A percentile compares a stretch with the other conserved stretches of the same genome.
phyloP scores from a whole-genome alignment of 2,329 filamentous ascomycete genomes.

The Fusarium agapanthi region DNA sequence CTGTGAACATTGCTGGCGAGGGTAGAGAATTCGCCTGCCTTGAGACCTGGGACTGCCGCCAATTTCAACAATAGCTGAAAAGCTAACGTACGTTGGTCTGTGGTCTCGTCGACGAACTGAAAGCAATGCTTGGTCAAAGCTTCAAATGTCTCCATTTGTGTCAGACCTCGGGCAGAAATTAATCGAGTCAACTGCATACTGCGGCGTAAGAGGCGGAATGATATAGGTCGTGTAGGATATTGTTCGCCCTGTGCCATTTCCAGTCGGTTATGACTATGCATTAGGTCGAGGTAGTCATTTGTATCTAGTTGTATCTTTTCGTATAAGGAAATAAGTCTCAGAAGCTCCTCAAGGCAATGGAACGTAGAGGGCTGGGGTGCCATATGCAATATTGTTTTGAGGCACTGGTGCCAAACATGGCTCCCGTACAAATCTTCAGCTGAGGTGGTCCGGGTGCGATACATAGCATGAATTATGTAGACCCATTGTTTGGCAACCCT shows the following conservation, averaged over 20 bases:
- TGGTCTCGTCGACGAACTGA: neutral
- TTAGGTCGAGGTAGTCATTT: slow-evolving; percentile 5
- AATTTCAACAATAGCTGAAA: slow-evolving; percentile 24
- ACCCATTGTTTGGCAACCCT: slow-evolving; percentile 12
- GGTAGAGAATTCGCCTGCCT: neutral
- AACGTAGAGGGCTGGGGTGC: slow-evolving; percentile 20
- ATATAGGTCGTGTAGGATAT: neutral
- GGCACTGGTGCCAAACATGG: slow-evolving; percentile 21
- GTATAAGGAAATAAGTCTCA: slow-evolving; percentile 7
- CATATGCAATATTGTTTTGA: slow-evolving; percentile 16
- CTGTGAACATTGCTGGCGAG: neutral
- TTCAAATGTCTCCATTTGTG: neutral
- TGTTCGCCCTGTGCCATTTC: neutral
- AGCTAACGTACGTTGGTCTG: slow-evolving; percentile 3
- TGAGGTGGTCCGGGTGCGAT: neutral
- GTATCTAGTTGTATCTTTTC: neutral
- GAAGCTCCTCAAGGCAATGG: slow-evolving; percentile 14
- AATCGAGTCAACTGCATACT: slow-evolving; percentile 13
- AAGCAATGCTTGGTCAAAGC: slow-evolving; percentile 9
- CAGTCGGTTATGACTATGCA: slow-evolving; percentile 8
- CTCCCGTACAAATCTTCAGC: slow-evolving; percentile 11
- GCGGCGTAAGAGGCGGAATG: slow-evolving; percentile 9
- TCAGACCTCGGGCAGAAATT: neutral
- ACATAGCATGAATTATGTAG: slow-evolving; percentile 19
- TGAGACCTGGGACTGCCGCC: neutral